Conservation (phyloP, 2,329 filamentous ascomycete species). For the Truncatella angustata region DNA sequence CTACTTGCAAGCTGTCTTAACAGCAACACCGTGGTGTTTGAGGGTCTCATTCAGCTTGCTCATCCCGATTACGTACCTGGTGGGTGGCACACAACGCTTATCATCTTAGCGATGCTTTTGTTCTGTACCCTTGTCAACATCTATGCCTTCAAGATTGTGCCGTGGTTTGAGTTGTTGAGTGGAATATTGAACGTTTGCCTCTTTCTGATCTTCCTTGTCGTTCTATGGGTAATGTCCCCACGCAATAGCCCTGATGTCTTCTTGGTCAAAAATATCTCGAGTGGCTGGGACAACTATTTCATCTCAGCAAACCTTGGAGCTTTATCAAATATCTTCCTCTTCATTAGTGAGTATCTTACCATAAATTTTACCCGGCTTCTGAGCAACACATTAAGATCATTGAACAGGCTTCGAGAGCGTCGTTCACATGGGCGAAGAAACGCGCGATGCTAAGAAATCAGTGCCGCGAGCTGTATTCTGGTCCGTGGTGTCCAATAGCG, state of each 20-base stretch:
- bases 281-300: constrained; percentile 12
- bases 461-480: constrained; percentile 6
- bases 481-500: constrained; percentile 1
- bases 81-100: constrained; percentile 6
- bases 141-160: constrained; percentile 1
- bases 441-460: not conserved
- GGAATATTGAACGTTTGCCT: constrained; percentile 9
- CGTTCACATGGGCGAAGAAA: constrained; percentile 10
- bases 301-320: not conserved
- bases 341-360: not conserved
- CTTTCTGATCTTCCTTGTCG: constrained; percentile 10
- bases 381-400: not conserved
- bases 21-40: constrained; percentile 8
- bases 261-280: constrained; percentile 4
- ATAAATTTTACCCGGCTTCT: not conserved
- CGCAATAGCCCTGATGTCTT: constrained; percentile 9
- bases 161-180: constrained; percentile 7
- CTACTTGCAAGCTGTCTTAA: not conserved
- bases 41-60: constrained; percentile 10
- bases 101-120: not conserved
- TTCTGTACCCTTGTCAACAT: constrained; percentile 2
- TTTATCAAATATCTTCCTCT: not conserved
- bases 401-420: constrained; percentile 1
- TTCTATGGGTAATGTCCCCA: constrained; percentile 12
- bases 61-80: not conserved